Evolutionary conservation across 345 rosid species (phyloP).

Genomic region (Euclidium syriacum): DNA sequence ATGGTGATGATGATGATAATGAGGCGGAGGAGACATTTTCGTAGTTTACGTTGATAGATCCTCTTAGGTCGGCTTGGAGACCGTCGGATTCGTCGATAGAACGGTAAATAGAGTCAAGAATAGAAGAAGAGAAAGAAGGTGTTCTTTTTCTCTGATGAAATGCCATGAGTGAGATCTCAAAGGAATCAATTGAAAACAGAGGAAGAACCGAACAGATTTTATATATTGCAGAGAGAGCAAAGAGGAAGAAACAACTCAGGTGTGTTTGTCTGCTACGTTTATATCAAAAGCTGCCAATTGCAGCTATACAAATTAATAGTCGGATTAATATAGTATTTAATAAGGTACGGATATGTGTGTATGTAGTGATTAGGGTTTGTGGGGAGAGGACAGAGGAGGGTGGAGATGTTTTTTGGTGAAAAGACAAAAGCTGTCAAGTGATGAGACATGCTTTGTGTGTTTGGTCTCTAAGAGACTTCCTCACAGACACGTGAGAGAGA

Average conservation of each 20-base stretch:
- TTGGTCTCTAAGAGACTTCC: constrained; percentile 5
- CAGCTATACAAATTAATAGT: neutral
- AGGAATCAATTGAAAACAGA: constrained; percentile 12
- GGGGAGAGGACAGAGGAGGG: constrained; percentile 13
- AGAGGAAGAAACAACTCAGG: constrained; percentile 10
- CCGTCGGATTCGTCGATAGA: constrained; percentile 51
- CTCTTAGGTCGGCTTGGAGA: constrained; percentile 14
- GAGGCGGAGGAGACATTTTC: constrained; percentile 32
- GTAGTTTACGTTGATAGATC: constrained; percentile 19
- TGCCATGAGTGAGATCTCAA: constrained; percentile 8
- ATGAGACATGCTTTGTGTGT: constrained; percentile 6
- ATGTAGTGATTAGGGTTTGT: constrained; percentile 11
- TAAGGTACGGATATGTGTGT: neutral
- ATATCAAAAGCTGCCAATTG: constrained; percentile 59
- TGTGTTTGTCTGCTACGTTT: constrained; percentile 48
- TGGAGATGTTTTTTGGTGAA: constrained; percentile 17
- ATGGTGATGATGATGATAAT: neutral
- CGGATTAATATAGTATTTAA: neutral
- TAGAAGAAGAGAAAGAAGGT: constrained; percentile 81
- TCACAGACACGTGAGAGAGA: neutral
- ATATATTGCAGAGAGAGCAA: constrained; percentile 15
- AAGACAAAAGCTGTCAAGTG: constrained; percentile 28
- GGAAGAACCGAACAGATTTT: too few species aligned
- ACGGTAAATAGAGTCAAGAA: constrained; percentile 69
- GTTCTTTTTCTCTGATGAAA: constrained; percentile 59